A percentile compares a stretch with the other conserved stretches of the same genome.
These are phyloP conservation scores for Pseudofabraea citricarpa DNA, from an alignment of 2,329 filamentous ascomycete genomes.

Conservation along the genomic window DNA sequence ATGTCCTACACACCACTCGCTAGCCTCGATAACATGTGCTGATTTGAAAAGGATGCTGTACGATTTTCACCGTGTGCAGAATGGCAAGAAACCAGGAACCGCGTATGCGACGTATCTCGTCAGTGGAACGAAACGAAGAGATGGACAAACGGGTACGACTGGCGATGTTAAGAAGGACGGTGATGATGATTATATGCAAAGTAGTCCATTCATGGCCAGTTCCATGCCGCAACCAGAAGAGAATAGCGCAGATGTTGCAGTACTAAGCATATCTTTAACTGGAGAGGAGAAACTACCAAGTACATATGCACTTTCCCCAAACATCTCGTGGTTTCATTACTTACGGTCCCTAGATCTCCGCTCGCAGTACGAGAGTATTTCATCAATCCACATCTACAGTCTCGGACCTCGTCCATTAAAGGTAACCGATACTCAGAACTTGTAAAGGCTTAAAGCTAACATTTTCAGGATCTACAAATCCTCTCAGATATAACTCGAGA, in stretches of 20 bases:
- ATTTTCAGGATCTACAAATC: slow-evolving; percentile 53
- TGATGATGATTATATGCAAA: slow-evolving; percentile 64
- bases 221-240: slow-evolving; percentile 54
- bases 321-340: not conserved
- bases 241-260: slow-evolving; percentile 44
- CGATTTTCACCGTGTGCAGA: slow-evolving; percentile 78
- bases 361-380: slow-evolving; percentile 64
- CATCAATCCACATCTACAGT: slow-evolving; percentile 84
- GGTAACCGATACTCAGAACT: slow-evolving; percentile 32
- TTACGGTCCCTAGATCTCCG: slow-evolving; percentile 50
- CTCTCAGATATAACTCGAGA: slow-evolving; percentile 67
- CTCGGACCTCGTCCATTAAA: slow-evolving; percentile 66
- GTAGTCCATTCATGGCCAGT: slow-evolving; percentile 62
- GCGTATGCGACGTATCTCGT: slow-evolving; percentile 93
- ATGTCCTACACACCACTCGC: slow-evolving; percentile 10
- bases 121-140: slow-evolving; percentile 57
- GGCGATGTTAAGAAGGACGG: slow-evolving; percentile 42
- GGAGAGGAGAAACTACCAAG: slow-evolving; percentile 67
- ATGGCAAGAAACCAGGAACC: slow-evolving; percentile 64
- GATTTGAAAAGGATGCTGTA: slow-evolving; percentile 66
- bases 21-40: not conserved
- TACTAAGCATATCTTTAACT: slow-evolving; percentile 60
- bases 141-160: slow-evolving; percentile 30
- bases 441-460: not conserved
- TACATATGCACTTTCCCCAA: slow-evolving; percentile 33